phyloP scores from a whole-genome alignment of 352 stramenopile genomes.

The Phytophthora cryptogea region DNA sequence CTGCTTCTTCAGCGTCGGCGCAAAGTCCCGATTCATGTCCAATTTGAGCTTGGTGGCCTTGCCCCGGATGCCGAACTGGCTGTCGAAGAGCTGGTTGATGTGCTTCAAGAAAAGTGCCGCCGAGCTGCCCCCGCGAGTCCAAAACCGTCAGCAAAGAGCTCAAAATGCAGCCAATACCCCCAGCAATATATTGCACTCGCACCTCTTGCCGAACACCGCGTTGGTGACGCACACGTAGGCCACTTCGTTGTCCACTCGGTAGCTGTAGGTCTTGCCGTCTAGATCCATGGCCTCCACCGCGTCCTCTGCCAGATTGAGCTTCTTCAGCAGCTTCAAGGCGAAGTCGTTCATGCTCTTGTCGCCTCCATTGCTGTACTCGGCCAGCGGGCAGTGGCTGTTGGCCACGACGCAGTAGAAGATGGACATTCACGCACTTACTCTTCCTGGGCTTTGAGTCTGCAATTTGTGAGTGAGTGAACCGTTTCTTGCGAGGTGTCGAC shows the following conservation, averaged over 20 bases:
- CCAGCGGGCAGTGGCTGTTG: constrained; percentile 79
- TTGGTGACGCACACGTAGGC: constrained; percentile 87
- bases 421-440: constrained; percentile 51
- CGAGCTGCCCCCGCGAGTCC: constrained; percentile 40
- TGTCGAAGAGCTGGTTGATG: constrained; percentile 87
- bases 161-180: background rate
- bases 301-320: constrained; percentile 75
- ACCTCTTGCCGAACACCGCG: constrained; percentile 81
- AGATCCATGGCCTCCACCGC: constrained; percentile 83
- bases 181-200: constrained; percentile 1
- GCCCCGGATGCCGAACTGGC: constrained; percentile 84
- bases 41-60: constrained; percentile 89
- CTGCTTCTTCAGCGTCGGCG: constrained; percentile 81
- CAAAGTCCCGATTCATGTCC: constrained; percentile 89
- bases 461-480: background rate
- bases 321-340: constrained; percentile 85
- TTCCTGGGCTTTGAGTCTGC: background rate
- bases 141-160: constrained; percentile 7
- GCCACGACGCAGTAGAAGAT: constrained; percentile 91
- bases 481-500: constrained; percentile 18
- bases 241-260: constrained; percentile 84
- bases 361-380: constrained; percentile 81
- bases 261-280: constrained; percentile 86
- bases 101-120: constrained; percentile 84
- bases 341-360: constrained; percentile 90